Evolutionary conservation across 164 flowering plant species (phyloP), one percentile per base, ranked within the genome.

Genomic region (Nelumbo lutea): DNA sequence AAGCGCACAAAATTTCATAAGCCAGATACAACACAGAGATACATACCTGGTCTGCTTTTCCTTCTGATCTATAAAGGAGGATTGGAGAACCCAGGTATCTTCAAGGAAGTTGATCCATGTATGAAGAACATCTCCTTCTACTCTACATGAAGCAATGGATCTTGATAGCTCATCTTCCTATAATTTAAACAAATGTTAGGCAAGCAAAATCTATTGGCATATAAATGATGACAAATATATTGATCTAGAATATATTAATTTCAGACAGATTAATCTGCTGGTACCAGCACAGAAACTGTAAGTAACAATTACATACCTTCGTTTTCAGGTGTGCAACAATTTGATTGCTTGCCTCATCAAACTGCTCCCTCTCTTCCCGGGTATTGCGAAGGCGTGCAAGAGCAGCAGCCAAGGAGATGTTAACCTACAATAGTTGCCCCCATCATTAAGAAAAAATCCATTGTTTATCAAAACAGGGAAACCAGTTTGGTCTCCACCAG

Each of bases 41-140:
- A 70, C 87, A 56, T 84, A 95, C 99, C 72, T 83, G 77, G 81
- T 78, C 71, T 85, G 84, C 73, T 86, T 89, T 69, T 87, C 92
- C 73, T 83, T 89, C n/a, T 75, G 77, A 70, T 93, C 94, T 27
- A 79, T 63, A 69, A 80, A 79, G 6, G 85, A 78, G 63, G 83
- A 80, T 69, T 87, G 99, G 69, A 92, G 86, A 75, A 71, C 82
- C 99, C 99, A 92, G 13, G 96, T 86, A 78, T 96, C 97, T 75
- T 92, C 97, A 75, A 96, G 80, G 81, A 96, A 96, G 77, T 92
- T 90, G 70, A 89, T 85, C 99, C 99, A 96, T 46, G 96, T 88
- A 53, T 67, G 79, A 8, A 92, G 82, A 80, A 96, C 90, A 75
- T 84, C 87, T 40, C 87, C 86, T 83, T 96, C 99, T 63, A 75